Conservation (phyloP, 164 flowering plant species). For the Dillenia suffruticosa region DNA sequence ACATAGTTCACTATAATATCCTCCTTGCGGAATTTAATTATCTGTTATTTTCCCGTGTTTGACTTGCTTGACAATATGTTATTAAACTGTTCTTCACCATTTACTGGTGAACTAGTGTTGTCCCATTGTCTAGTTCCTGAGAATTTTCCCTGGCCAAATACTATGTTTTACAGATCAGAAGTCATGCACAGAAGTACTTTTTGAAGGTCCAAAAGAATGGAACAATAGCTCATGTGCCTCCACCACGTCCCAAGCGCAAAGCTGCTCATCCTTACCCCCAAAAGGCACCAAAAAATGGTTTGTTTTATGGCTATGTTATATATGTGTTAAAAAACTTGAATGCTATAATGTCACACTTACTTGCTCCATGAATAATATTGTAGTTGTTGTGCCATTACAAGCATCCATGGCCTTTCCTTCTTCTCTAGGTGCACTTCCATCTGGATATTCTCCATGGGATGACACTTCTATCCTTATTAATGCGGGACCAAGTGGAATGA, state of each 20-base stretch:
- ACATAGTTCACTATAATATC: not conserved
- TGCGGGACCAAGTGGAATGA: conserved; percentile 31
- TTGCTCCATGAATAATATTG: conserved; percentile 14
- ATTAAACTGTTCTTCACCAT: not conserved
- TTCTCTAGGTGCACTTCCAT: conserved; percentile 36
- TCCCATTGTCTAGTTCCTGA: conserved; percentile 2
- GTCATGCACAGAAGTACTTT: conserved; percentile 98
- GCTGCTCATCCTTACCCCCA: conserved; percentile 94
- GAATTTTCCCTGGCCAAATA: no score
- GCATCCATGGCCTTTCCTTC: conserved; percentile 53
- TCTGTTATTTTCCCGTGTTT: not conserved
- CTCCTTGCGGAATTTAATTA: not conserved
- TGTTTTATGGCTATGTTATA: conserved; percentile 6
- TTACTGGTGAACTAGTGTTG: not conserved
- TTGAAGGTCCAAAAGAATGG: conserved; percentile 95
- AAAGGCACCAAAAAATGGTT: conserved; percentile 80
- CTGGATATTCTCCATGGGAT: conserved; percentile 58
- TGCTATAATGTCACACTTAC: conserved; percentile 9
- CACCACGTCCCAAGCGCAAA: conserved; percentile 95
- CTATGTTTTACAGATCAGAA: conserved; percentile 61
- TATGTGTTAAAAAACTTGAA: not conserved
- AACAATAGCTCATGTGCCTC: conserved; percentile 85
- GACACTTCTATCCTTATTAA: conserved; percentile 50
- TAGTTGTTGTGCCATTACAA: conserved; percentile 53
- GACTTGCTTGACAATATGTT: not conserved